Percentiles rank a stretch among this genome's conserved stretches.
Conservation (phyloP, 2,329 filamentous ascomycete genomes). For the Cryphonectria carpinicola region DNA sequence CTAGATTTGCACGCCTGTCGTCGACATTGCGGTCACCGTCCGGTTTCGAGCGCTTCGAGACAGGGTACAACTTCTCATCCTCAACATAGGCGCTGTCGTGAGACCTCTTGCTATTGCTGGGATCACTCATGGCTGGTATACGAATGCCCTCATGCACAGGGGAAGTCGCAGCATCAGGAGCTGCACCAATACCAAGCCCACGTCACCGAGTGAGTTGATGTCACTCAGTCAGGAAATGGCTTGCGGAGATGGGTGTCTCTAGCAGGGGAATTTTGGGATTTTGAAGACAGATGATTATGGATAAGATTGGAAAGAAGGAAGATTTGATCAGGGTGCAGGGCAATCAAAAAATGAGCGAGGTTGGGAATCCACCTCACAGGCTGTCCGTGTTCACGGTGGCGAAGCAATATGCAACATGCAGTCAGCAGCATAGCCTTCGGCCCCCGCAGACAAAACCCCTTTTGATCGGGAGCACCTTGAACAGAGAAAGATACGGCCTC, state of each 20-base stretch:
- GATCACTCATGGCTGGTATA: neutral
- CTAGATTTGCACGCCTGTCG: neutral
- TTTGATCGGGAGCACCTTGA: no score
- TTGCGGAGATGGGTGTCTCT: neutral
- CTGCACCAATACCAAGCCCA: neutral
- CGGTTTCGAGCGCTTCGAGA: constrained; percentile 1
- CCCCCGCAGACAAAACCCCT: no score
- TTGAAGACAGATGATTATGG: neutral
- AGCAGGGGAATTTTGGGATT: neutral
- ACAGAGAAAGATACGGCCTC: no score
- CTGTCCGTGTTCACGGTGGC: no score
- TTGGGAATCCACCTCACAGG: neutral
- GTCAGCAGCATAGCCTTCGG: neutral
- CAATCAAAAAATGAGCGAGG: neutral
- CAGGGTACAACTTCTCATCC: neutral
- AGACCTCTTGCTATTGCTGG: neutral
- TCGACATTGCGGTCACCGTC: neutral
- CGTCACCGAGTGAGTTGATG: neutral
- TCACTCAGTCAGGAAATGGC: neutral
- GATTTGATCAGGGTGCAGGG: neutral
- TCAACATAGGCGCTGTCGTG: neutral
- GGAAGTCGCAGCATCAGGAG: neutral
- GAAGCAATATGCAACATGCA: neutral
- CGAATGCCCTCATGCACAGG: neutral
- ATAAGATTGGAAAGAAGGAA: neutral